These are phyloP conservation scores for Dianthus caryophyllus DNA, from an alignment of 148 eudicot species.

Conservation along the genomic window DNA sequence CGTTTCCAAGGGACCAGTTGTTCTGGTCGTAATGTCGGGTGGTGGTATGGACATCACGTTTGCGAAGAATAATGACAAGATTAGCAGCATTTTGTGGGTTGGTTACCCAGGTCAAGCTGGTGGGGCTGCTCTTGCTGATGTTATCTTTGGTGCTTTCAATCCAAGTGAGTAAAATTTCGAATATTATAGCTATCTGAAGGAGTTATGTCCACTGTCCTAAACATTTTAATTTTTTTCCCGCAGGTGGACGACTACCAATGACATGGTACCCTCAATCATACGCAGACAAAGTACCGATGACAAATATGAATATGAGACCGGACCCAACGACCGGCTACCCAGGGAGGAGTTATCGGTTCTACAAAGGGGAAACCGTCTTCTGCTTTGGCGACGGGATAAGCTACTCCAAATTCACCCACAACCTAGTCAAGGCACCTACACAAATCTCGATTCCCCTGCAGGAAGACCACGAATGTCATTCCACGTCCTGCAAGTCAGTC, in stretches of 20 bases:
- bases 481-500: constrained; percentile 56
- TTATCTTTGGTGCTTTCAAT: constrained; percentile 57
- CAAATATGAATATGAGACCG: constrained; percentile 80
- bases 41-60: constrained; percentile 69
- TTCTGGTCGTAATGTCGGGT: constrained; percentile 73
- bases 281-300: constrained; percentile 60
- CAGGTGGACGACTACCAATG: constrained; percentile 80
- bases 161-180: constrained; percentile 40
- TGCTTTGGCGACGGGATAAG: constrained; percentile 67
- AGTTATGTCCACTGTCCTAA: too few species aligned
- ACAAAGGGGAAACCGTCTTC: constrained; percentile 59
- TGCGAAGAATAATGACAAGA: constrained; percentile 51
- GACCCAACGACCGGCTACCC: constrained; percentile 65
- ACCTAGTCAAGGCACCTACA: constrained; percentile 52
- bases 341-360: constrained; percentile 71
- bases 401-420: constrained; percentile 48
- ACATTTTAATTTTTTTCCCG: constrained; percentile 1
- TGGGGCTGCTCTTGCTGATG: constrained; percentile 69
- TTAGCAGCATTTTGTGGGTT: constrained; percentile 66
- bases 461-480: constrained; percentile 47
- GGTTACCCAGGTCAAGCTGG: constrained; percentile 84
- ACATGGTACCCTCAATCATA: constrained; percentile 82
- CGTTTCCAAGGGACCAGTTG: constrained; percentile 61
- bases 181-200: too few species aligned
- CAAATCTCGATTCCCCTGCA: constrained; percentile 46